Conservation (phyloP, 2,329 filamentous ascomycete species). For the Fusarium albosuccineum region DNA sequence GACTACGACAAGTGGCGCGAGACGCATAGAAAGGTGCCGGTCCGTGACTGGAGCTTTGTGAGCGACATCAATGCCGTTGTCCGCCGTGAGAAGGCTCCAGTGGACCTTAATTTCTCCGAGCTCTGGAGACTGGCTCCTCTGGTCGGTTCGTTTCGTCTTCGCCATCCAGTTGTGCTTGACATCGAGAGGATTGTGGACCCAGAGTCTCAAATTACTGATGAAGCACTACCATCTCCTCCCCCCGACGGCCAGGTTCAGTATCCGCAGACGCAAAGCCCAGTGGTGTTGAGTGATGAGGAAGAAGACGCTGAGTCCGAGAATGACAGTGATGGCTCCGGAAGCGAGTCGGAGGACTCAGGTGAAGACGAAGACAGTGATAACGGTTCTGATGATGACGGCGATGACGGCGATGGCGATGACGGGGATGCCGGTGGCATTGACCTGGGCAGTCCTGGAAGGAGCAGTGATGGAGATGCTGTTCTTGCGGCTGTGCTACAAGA, state of each 20-base stretch:
- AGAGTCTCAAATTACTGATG: background rate
- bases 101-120: conserved; percentile 19
- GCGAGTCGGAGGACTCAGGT: conserved; percentile 4
- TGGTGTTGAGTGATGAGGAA: background rate
- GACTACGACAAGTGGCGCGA: conserved; percentile 52
- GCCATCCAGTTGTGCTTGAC: background rate
- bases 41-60: conserved; percentile 50
- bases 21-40: background rate
- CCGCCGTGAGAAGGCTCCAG: conserved; percentile 29
- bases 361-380: background rate
- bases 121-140: conserved; percentile 43
- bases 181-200: conserved; percentile 11
- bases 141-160: conserved; percentile 11
- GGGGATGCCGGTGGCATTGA: background rate
- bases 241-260: conserved; percentile 14
- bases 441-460: background rate
- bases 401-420: background rate
- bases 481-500: background rate
- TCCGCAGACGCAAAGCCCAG: conserved; percentile 13
- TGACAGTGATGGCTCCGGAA: background rate
- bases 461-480: background rate
- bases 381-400: background rate
- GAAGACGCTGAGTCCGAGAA: background rate
- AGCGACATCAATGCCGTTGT: conserved; percentile 45
- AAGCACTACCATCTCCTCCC: conserved; percentile 4